Evolutionary conservation across 352 stramenopile species (phyloP).

Genomic region (Pythium scleroteichum): DNA sequence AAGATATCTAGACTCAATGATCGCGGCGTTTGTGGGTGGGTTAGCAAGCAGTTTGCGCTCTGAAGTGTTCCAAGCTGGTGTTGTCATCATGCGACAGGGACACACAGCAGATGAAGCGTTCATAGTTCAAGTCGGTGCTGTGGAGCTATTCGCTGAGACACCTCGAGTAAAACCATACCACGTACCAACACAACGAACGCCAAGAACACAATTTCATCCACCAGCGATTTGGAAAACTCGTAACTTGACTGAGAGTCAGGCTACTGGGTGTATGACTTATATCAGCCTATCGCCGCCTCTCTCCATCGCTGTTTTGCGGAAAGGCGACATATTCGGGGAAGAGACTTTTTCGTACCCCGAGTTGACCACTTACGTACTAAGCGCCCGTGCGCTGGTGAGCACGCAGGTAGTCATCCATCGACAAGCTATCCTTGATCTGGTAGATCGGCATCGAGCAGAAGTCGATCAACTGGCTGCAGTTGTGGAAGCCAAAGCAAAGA

Average conservation of each 20-base stretch:
- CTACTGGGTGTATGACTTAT: neutral
- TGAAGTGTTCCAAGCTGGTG: slow-evolving; percentile 52
- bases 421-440: neutral
- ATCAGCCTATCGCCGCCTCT: neutral
- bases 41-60: slow-evolving; percentile 32
- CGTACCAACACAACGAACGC: too few relatives aligned
- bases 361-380: slow-evolving; percentile 10
- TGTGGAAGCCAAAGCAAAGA: neutral
- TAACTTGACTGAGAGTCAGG: too few relatives aligned
- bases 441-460: slow-evolving; percentile 1
- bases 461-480: neutral
- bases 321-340: slow-evolving; percentile 53
- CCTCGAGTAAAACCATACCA: too few relatives aligned
- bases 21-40: neutral
- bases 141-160: slow-evolving; percentile 33
- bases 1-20: slow-evolving; percentile 1
- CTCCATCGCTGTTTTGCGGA: slow-evolving; percentile 41
- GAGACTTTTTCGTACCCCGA: slow-evolving; percentile 30
- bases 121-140: slow-evolving; percentile 51
- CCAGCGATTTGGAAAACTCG: too few relatives aligned
- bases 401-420: slow-evolving; percentile 7
- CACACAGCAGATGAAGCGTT: slow-evolving; percentile 54
- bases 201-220: too few relatives aligned
- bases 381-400: slow-evolving; percentile 1
- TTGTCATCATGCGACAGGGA: slow-evolving; percentile 46